Conservation (phyloP, 2,329 filamentous ascomycete species). For the Keithomyces neogunnii region DNA sequence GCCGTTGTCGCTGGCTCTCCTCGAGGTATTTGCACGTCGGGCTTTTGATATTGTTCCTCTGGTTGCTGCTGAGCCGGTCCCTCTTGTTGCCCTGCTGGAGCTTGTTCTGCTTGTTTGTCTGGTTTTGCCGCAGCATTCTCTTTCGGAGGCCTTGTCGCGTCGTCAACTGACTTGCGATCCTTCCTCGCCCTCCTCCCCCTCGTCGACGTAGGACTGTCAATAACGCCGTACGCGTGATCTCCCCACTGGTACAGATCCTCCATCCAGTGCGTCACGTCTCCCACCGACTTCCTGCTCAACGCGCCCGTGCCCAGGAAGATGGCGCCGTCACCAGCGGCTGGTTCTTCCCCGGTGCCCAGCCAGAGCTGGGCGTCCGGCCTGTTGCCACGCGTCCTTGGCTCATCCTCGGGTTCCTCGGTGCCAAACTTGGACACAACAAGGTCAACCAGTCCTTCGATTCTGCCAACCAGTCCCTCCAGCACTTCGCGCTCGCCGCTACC, state of each 20-base stretch:
- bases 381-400: conserved; percentile 11
- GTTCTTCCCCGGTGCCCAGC: conserved; percentile 64
- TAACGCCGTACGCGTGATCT: conserved; percentile 74
- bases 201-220: conserved; percentile 65
- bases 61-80: not conserved
- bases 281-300: conserved; percentile 61
- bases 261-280: conserved; percentile 75
- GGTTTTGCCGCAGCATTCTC: not conserved
- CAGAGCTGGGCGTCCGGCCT: conserved; percentile 37
- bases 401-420: conserved; percentile 23
- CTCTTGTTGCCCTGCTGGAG: not conserved
- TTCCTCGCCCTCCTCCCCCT: conserved; percentile 39
- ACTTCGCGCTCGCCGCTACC: conserved; percentile 92
- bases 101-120: not conserved
- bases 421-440: conserved; percentile 83
- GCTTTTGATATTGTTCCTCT: not conserved
- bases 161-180: conserved; percentile 10
- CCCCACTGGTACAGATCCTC: conserved; percentile 81
- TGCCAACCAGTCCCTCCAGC: conserved; percentile 73
- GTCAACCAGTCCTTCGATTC: conserved; percentile 80
- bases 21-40: not conserved
- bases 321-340: conserved; percentile 68
- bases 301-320: conserved; percentile 77
- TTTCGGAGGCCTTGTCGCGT: not conserved
- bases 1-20: not conserved